A percentile compares a stretch with the other conserved stretches of the same genome.
Conservation (phyloP, 805 yeast species). For the Candida endomychidarum region DNA sequence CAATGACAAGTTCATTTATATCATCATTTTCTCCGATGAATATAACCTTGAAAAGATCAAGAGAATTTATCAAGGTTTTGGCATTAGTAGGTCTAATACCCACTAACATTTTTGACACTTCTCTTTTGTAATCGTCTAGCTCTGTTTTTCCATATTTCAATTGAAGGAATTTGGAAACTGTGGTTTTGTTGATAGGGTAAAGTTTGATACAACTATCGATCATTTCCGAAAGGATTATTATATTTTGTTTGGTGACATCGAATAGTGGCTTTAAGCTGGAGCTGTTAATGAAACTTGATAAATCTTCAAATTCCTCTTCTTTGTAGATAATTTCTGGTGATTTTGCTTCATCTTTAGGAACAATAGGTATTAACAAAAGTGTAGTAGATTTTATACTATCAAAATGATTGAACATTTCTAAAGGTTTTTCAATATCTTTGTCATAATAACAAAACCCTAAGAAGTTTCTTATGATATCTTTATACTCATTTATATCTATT, state of each 20-base stretch:
- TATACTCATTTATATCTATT: slow-evolving; percentile 12
- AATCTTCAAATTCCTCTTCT: slow-evolving; percentile 3
- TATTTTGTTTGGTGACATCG: slow-evolving; percentile 18
- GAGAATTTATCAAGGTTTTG: slow-evolving; percentile 19
- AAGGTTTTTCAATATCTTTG: slow-evolving; percentile 18
- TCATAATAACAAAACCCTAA: slow-evolving; percentile 26
- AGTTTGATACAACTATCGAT: slow-evolving; percentile 32
- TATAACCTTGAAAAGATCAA: slow-evolving; percentile 20
- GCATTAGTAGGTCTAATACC: slow-evolving; percentile 25
- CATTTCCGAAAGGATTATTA: slow-evolving; percentile 20
- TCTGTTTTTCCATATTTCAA: slow-evolving; percentile 20
- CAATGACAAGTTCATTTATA: slow-evolving; percentile 20
- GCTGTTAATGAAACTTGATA: slow-evolving; percentile 20
- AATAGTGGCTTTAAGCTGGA: slow-evolving; percentile 17
- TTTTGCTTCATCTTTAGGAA: not conserved
- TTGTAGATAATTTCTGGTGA: slow-evolving; percentile 1
- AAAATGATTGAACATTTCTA: slow-evolving; percentile 30
- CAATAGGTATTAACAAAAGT: slow-evolving; percentile 10
- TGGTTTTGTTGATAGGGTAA: slow-evolving; percentile 34
- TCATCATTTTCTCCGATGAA: slow-evolving; percentile 19
- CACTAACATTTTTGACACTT: slow-evolving; percentile 25
- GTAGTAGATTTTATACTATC: slow-evolving; percentile 27
- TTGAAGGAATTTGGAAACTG: slow-evolving; percentile 28
- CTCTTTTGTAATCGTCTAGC: slow-evolving; percentile 22
- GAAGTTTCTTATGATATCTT: slow-evolving; percentile 20